Evolutionary conservation across 208 protist species (phyloP).

Genomic region (Leishmania turanica): DNA sequence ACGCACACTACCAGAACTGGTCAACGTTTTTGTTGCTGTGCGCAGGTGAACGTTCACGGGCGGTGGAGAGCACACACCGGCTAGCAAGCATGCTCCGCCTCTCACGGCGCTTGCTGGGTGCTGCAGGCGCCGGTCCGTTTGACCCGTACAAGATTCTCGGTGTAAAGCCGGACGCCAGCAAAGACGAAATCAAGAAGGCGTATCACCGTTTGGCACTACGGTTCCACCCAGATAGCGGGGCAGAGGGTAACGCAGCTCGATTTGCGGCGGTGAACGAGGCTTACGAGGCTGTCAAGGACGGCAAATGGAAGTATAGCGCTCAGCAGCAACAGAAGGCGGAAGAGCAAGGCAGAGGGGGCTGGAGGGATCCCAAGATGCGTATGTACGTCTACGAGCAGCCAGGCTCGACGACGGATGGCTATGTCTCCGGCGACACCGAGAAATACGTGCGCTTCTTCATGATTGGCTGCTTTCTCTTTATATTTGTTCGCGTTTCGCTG

Average conservation of each 20-base stretch:
- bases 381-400: conserved; percentile 87
- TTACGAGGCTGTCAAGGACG: conserved; percentile 73
- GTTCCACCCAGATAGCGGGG: conserved; percentile 76
- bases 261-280: conserved; percentile 86
- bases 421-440: conserved; percentile 61
- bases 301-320: conserved; percentile 40
- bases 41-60: neutral
- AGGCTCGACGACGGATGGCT: conserved; percentile 75
- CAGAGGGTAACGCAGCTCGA: conserved; percentile 68
- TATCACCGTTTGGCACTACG: conserved; percentile 74
- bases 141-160: conserved; percentile 87
- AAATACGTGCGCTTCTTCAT: conserved; percentile 55
- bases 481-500: conserved; percentile 56
- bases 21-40: neutral
- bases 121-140: conserved; percentile 63
- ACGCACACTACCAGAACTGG: neutral
- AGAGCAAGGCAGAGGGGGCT: conserved; percentile 20
- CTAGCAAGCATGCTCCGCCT: conserved; percentile 34
- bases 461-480: conserved; percentile 56
- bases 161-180: conserved; percentile 49
- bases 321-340: conserved; percentile 1
- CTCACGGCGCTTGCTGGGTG: conserved; percentile 29
- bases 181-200: conserved; percentile 71
- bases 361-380: conserved; percentile 57
- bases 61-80: neutral